These are phyloP conservation scores for Leccinellum albellum DNA, from an alignment of 768 basidiomycete species.

Conservation along the genomic window DNA sequence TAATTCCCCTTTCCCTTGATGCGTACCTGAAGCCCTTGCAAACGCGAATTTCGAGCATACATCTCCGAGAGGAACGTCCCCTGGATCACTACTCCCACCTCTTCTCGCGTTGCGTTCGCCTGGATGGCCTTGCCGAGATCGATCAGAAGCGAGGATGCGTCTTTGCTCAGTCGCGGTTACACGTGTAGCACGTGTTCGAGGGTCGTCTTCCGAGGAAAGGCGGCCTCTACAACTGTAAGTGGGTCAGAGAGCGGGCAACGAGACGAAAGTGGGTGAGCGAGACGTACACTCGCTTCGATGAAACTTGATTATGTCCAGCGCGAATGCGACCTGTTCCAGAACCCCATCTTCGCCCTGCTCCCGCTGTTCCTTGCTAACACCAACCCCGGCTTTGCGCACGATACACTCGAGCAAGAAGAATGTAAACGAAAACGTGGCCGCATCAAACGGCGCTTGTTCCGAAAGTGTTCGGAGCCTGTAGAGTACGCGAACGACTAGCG, in stretches of 20 bases:
- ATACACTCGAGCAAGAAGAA: conserved; percentile 74
- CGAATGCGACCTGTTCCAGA: conserved; percentile 77
- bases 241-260: background rate
- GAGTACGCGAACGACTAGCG: conserved; percentile 76
- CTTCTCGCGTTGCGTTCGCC: conserved; percentile 55
- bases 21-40: conserved; percentile 87
- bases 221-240: conserved; percentile 56
- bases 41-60: conserved; percentile 79
- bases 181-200: conserved; percentile 69
- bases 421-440: conserved; percentile 79
- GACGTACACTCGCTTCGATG: conserved; percentile 31
- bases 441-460: conserved; percentile 78
- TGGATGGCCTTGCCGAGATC: conserved; percentile 80
- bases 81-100: conserved; percentile 60
- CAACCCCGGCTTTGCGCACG: conserved; percentile 64
- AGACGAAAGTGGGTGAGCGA: conserved; percentile 1
- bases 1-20: background rate
- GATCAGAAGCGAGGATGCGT: conserved; percentile 75
- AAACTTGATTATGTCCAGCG: conserved; percentile 38
- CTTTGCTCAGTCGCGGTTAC: conserved; percentile 80
- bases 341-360: conserved; percentile 49
- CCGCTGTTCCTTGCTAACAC: conserved; percentile 22
- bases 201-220: conserved; percentile 71
- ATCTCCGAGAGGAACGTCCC: conserved; percentile 85
- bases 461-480: conserved; percentile 79